Base-by-base conservation (phyloP, 140 eudicot genomes). In the Anethum foeniculum region DNA sequence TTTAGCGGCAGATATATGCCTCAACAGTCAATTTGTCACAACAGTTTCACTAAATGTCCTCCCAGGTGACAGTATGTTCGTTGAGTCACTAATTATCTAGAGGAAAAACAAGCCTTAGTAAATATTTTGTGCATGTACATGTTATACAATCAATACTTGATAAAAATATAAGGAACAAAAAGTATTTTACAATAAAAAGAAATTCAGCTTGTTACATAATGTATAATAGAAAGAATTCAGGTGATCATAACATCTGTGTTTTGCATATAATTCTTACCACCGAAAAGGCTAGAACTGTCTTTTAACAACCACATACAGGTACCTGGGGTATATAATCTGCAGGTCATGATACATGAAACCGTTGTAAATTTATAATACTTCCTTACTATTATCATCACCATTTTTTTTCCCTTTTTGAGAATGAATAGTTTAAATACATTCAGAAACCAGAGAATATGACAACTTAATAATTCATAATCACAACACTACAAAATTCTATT, bases 21-120 rank as follows among this genome's bases (percentile, higher is more conserved):
- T 82, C 82, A 95, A 49, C 83, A 95, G 76, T 73, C 98, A 82
- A 89, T 95, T 90, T 16, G 98, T 97, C 73, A 95, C 99, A 78
- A 95, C 97, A 11, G 90, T 81, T 86, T 95, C 99, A 84, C 99
- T 93, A 38, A 89, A 68, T 76, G 99, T 95, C 84, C 99, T 91
- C 84, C 98, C 99, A 49, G 99, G 99, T 51, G 99, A 92, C 30
- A 95, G 93, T 72, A 95, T 84, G 67, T 95, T 95, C 78, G 99
- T 95, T 75, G 99, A 95, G 79, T 95, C 99, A 67, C 99, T 95
- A 98, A 95, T 92, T 98, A 95, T 91, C 99, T 95, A 68, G 81
- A 79, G 83, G 77, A 79, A 43, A 38, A 77, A 81, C 25, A 47
- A 75, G 54, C 21, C 19, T 75, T 28, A 48, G 27, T 71, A 71